phyloP scores from a whole-genome alignment of 225 moss, liverwort and hornwort species.

The Pseudoscleropodium purum region DNA sequence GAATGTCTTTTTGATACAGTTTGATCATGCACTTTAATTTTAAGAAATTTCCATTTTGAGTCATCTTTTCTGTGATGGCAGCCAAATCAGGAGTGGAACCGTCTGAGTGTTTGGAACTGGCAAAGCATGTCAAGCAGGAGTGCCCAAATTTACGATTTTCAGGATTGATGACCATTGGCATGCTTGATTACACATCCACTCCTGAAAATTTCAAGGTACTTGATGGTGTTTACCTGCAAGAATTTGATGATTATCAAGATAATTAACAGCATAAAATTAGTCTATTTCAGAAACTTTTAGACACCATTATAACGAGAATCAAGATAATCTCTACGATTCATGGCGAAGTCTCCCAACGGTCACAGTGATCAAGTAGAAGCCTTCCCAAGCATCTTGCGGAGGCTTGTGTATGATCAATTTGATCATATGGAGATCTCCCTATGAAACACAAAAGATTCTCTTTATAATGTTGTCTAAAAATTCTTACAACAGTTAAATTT shows the following conservation, averaged over 20 bases:
- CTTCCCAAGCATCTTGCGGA: background rate
- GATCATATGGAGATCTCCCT: background rate
- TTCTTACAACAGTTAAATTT: background rate
- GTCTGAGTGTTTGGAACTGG: slow-evolving; percentile 71
- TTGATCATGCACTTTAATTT: background rate
- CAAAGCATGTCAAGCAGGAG: slow-evolving; percentile 71
- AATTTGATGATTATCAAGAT: background rate
- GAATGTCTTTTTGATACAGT: background rate
- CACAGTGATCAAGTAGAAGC: background rate
- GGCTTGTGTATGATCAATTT: background rate
- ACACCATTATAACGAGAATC: background rate
- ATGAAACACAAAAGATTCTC: background rate
- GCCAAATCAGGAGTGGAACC: slow-evolving; percentile 88
- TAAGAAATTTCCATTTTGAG: background rate
- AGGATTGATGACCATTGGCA: slow-evolving; percentile 93
- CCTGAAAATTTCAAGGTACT: slow-evolving; percentile 71
- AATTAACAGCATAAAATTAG: background rate
- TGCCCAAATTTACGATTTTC: slow-evolving; percentile 81
- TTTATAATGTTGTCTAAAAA: background rate
- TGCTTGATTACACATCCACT: slow-evolving; percentile 87
- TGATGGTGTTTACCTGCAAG: background rate
- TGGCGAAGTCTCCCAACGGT: background rate
- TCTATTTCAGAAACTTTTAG: background rate
- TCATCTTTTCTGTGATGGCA: slow-evolving; percentile 30
- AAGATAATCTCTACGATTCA: background rate